Conservation (phyloP, 192 early-diverging fungal species). For the Entrophospora sp. region DNA sequence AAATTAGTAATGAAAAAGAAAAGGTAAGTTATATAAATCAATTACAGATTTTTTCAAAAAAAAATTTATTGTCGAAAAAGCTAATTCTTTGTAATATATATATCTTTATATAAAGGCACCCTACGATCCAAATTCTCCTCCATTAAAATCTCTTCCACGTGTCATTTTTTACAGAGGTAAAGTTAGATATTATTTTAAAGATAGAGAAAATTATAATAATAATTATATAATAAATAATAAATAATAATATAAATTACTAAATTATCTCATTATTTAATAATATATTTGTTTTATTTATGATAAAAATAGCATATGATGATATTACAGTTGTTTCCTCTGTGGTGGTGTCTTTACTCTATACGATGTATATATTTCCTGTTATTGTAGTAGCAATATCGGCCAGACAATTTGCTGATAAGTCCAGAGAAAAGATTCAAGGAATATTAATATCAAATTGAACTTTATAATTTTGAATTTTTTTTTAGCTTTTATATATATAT, state of each 20-base stretch:
- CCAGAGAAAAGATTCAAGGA: no score
- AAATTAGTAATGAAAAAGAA: background rate
- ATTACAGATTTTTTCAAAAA: no score
- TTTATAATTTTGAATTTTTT: no score
- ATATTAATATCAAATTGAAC: no score
- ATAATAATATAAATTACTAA: background rate
- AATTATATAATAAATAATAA: background rate
- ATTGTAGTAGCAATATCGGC: conserved; percentile 8
- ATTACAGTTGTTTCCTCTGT: conserved; percentile 2
- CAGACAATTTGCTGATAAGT: conserved; percentile 6
- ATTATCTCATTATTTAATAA: no score
- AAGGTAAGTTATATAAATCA: conserved; percentile 15
- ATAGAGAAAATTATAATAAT: no score
- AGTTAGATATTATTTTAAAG: no score
- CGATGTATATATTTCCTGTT: conserved; percentile 16
- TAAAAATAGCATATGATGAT: conserved; percentile 11
- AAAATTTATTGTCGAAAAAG: no score
- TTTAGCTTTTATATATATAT: no score
- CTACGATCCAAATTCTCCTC: conserved; percentile 2
- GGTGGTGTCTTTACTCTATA: conserved; percentile 10
- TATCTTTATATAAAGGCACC: background rate
- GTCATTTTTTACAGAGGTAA: conserved; percentile 17
- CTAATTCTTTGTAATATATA: no score
- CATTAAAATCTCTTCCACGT: conserved; percentile 12
- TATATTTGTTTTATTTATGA: background rate